Conservation (phyloP, 352 stramenopile genomes). For the Pythium monospermum region DNA sequence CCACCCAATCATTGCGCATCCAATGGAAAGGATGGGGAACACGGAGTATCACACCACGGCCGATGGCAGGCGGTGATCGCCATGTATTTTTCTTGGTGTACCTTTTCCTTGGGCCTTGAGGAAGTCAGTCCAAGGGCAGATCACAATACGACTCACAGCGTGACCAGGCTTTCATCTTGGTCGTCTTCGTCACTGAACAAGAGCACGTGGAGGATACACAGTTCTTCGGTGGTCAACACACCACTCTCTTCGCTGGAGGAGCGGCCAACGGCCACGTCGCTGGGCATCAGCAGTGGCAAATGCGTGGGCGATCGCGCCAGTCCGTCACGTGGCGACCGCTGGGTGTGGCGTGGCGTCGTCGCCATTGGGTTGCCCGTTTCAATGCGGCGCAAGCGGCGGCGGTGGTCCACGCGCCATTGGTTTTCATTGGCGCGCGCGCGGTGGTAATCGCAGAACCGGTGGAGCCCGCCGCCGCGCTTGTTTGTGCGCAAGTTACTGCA, state of each 20-base stretch:
- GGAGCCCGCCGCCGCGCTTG: slow-evolving; percentile 43
- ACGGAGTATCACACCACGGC: background rate
- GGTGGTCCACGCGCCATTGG: slow-evolving; percentile 40
- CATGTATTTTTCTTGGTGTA: no score
- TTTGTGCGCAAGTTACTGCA: slow-evolving; percentile 41
- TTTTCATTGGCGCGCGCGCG: slow-evolving; percentile 52
- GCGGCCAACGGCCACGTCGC: slow-evolving; percentile 6
- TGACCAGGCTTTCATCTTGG: background rate
- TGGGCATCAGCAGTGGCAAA: slow-evolving; percentile 18
- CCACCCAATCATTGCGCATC: background rate
- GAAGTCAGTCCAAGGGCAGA: background rate
- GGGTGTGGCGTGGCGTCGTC: background rate
- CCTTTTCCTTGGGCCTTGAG: no score
- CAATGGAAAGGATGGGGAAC: background rate
- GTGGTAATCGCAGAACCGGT: slow-evolving; percentile 49
- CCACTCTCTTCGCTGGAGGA: background rate
- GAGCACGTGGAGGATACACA: slow-evolving; percentile 10
- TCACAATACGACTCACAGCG: background rate
- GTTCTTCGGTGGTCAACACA: slow-evolving; percentile 9
- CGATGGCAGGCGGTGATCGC: background rate
- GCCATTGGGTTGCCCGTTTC: slow-evolving; percentile 9
- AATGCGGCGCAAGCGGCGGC: slow-evolving; percentile 9
- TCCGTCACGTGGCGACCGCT: slow-evolving; percentile 10
- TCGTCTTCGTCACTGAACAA: slow-evolving; percentile 21
- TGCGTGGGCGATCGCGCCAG: slow-evolving; percentile 4